Evolutionary conservation across 1,139 yeast species (phyloP), one percentile per base, ranked within the genome.

Genomic region (Hansenula anomala): DNA sequence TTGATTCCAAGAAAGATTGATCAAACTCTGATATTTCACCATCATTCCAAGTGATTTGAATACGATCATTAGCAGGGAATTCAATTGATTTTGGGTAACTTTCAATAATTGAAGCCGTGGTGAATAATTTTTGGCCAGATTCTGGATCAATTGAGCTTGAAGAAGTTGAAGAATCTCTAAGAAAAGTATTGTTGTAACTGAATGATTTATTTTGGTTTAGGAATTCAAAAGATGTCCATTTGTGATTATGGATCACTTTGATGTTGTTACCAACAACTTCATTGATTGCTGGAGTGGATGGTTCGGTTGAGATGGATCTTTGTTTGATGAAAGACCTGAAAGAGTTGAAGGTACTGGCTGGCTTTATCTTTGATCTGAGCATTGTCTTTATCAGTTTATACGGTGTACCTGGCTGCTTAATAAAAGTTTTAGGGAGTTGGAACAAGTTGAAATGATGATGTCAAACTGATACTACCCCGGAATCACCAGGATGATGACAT

Each of bases 121-220:
- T 77, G 58, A 84, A 81, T 24, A 71, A 58, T 55, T 81, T 84
- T 54, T 84, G 94, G 27, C 72, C 70, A 0, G 88, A 72, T 24
- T 61, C 58, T 3, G 67, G 64, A 48, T 84, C 86, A 5, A 81
- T 70, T 1, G 85, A 75, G 13, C 53, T 58, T 0, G 64, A 52
- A 4, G 77, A 64, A 4, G 60, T 58, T 36, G 87, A 79, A 0
- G 88, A 69, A 52, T 85, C 95, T 46, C 94, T 66, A 28, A 85
- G 64, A 51, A 84, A 82, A 3, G 76, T 59, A 42, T 73, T 76
- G 43, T 70, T 69, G 58, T 71, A 80, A 26, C 68, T 63, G 17
- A 73, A 68, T 1, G 60, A 54, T 25, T 34, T 39, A 5, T 46
- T 35, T 2, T 33, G 28, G 6, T 40, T 31, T 7, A 37, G 27